Base-by-base conservation (phyloP, 371 early-diverging fungal genomes). In the Syncephalis plumigaleata region DNA sequence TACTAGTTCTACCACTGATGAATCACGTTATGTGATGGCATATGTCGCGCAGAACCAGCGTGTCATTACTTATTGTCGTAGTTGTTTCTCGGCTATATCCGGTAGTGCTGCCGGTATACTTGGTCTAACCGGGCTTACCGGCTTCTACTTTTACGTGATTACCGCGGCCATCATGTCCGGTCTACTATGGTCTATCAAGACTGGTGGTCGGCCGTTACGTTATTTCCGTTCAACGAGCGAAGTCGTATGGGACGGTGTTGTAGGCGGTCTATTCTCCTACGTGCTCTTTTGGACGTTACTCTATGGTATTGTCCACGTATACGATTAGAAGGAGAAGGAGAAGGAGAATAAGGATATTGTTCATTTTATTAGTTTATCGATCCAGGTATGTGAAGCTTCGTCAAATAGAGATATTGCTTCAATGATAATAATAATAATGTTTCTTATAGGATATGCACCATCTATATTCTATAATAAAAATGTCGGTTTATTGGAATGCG, bases 281-380 rank as follows among this genome's bases (percentile, higher is more conserved):
- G 69, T 81, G 44, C 59, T 88, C 49, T 88, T 88, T 57, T 84
- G 84, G 73, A 88, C 89, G n/a, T 59, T 88, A 46, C 63, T 79
- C 20, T 81, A 79, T 46, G 85, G 86, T 39, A 65, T 85, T 51
- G 82, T 85, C 25, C 85, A 84, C 58, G 67, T 87, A 47, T 87
- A 83, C 54, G 80, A 77, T 55, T 77, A 71, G 57, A 4, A n/a
- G n/a, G n/a, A n/a, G n/a, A n/a, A n/a, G n/a, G n/a, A n/a, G n/a
- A n/a, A n/a, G n/a, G n/a, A n/a, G n/a, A n/a, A n/a, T n/a, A n/a
- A n/a, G n/a, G n/a, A n/a, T n/a, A n/a, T n/a, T n/a, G n/a, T n/a
- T n/a, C n/a, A n/a, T n/a, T n/a, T n/a, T n/a, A n/a, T n/a, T n/a
- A n/a, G n/a, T n/a, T n/a, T n/a, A n/a, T n/a, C n/a, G n/a, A n/a